A percentile compares a stretch with the other conserved stretches of the same genome.
These are phyloP conservation scores for Trametes punicea DNA, from an alignment of 768 basidiomycete species.

Conservation along the genomic window DNA sequence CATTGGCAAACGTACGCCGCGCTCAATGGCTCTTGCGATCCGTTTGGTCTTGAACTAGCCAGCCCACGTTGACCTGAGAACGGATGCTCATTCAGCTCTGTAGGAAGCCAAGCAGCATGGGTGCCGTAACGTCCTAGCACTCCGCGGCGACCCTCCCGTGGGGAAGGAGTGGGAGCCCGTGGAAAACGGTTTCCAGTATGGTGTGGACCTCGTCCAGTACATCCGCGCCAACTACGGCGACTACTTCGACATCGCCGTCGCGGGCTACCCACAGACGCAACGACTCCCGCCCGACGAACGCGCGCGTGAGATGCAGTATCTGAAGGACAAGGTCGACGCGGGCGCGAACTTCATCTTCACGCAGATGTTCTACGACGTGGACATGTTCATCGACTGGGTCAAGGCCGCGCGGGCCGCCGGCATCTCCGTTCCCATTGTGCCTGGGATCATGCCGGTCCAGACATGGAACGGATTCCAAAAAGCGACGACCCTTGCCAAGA, in stretches of 20 bases:
- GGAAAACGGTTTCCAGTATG: slow-evolving; percentile 86
- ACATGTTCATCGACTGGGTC: slow-evolving; percentile 91
- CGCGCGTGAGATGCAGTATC: slow-evolving; percentile 73
- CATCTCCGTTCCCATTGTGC: slow-evolving; percentile 86
- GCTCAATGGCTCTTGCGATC: too few relatives aligned
- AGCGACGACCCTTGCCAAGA: slow-evolving; percentile 76
- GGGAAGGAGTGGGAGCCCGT: slow-evolving; percentile 93
- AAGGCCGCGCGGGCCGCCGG: slow-evolving; percentile 77
- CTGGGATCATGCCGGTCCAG: slow-evolving; percentile 93
- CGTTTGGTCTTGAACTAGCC: too few relatives aligned
- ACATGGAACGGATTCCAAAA: slow-evolving; percentile 94
- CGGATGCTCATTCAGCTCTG: slow-evolving; percentile 2
- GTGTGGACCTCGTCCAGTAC: slow-evolving; percentile 88
- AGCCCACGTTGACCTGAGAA: too few relatives aligned
- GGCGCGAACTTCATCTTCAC: slow-evolving; percentile 95
- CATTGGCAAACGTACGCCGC: too few relatives aligned
- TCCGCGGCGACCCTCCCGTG: slow-evolving; percentile 87
- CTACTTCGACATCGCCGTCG: slow-evolving; percentile 93
- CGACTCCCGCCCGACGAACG: slow-evolving; percentile 69
- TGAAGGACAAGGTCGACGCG: slow-evolving; percentile 90
- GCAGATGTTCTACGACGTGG: slow-evolving; percentile 96
- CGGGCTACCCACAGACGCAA: slow-evolving; percentile 88
- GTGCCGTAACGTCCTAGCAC: slow-evolving; percentile 89
- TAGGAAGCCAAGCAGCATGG: slow-evolving; percentile 89
- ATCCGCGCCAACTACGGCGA: slow-evolving; percentile 81